Evolutionary conservation across 768 basidiomycete genomes (phyloP), one percentile per base, ranked within the genome.

Genomic region (Lactarius sp.): DNA sequence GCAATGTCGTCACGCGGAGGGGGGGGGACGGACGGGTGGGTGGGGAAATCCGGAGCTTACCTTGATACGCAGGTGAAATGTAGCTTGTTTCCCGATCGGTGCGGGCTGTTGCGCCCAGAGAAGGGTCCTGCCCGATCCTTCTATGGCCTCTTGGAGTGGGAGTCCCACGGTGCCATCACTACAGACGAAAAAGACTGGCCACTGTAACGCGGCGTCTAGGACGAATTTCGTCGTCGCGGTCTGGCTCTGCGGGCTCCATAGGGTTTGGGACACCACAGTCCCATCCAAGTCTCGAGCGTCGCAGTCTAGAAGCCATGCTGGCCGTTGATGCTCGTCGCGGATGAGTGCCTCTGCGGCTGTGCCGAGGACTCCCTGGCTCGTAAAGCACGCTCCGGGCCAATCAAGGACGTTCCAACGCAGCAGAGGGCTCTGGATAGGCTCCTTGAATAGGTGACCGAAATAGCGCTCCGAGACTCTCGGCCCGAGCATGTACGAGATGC

Each of bases 301-400:
- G 56, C 46, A 56, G 56, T 56, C 56, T 44, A 56, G 10, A 27
- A 34, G 31, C n/a, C n/a, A 16, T n/a, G 39, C 13, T 31, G 27
- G 13, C n/a, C 27, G 16, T 4, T 27, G 37, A 7, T 20, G 22
- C 14, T 16, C 20, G 14, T 41, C 20, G 22, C 13, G 22, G 6
- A 39, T 41, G 16, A 16, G 22, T 9, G 16, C 3, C 31, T 27
- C 27, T 2, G 27, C 42, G 0, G 6, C 9, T 6, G 31, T n/a
- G 42, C 13, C 18, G 31, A 34, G 16, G 42, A 34, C 33, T 13
- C 31, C 27, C n/a, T 56, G 56, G 13, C 12, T 56, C 4, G 56
- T 56, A n/a, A 56, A 56, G n/a, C 56, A 56, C 6, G 42, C 56
- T 12, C 56, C 56, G 33, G 56, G 56, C 56, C 56, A 46, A 13